A percentile compares a stretch with the other conserved stretches of the same genome.
These are phyloP conservation scores for Petunia hybrid DNA, from an alignment of 305 asterid genomes.

Conservation along the genomic window DNA sequence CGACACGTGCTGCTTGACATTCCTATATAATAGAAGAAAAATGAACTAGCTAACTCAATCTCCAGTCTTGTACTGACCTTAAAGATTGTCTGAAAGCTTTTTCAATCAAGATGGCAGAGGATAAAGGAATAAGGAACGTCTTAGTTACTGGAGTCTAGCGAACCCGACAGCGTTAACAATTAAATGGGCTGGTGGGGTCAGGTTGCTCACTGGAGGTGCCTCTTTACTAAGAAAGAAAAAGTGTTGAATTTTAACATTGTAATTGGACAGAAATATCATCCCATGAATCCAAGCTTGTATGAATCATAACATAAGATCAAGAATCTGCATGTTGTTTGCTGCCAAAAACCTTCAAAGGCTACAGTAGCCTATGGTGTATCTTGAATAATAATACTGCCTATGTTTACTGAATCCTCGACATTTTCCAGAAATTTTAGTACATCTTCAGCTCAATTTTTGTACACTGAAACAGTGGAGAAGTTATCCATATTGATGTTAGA, in stretches of 20 bases:
- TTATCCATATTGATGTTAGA: conserved; percentile 1
- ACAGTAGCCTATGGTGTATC: not conserved
- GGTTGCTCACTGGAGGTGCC: not conserved
- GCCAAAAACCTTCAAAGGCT: not conserved
- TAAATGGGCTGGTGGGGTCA: not conserved
- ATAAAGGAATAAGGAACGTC: no score
- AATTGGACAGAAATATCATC: not conserved
- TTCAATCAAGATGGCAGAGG: no score
- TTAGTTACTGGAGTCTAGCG: no score
- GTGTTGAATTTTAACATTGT: not conserved
- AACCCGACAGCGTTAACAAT: no score
- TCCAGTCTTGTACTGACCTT: no score
- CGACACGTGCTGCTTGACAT: no score
- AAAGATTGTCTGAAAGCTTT: no score
- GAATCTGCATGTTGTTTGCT: not conserved
- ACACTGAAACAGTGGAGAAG: not conserved
- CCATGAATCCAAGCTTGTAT: not conserved
- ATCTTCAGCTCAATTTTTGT: not conserved
- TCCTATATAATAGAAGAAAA: no score
- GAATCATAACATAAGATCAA: not conserved
- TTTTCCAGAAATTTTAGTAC: not conserved
- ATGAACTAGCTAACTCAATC: no score
- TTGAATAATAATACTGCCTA: not conserved
- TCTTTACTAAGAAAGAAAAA: not conserved
- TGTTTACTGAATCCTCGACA: conserved; percentile 2